Base-by-base conservation (phyloP, 2,329 filamentous ascomycete species). In the Hansfordia pulvinata region DNA sequence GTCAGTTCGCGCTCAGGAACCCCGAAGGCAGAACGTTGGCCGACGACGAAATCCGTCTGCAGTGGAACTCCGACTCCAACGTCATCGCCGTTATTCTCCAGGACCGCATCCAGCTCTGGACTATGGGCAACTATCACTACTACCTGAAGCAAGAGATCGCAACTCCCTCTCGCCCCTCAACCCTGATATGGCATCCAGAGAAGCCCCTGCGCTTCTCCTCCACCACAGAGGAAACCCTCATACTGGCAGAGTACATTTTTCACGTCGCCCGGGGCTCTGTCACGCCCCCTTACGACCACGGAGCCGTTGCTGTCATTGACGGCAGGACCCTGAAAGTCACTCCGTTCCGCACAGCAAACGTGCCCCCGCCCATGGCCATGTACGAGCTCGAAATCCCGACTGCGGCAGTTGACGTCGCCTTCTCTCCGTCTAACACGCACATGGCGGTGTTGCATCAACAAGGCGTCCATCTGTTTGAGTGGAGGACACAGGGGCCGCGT, bases 91-190 rank as follows among this genome's bases (percentile, higher is more conserved):
- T 94, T n/a, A 62, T 70, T 2, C 71, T 86, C 39, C 59, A 61
- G 17, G 70, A 85, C 36, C 67, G 72, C 30, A 58, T 90, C n/a
- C 90, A 98, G 46, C 59, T 98, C 2, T 98, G 90, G 90, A 93
- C 85, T 1, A 93, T 79, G 66, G 81, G 84, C 12, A 98, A 98
- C 49, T 98, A 98, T 40, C 83, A 96, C 47, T 98, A 90, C 70
- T 96, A 96, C 49, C 62, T 98, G 10, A 98, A 98, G 56, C 85
- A 93, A 48, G 85, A 94, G 46, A 62, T 94, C 6, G 53, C 58
- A 6, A 55, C 64, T 6, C 40, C 49, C 6, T 42, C 39, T 9
- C 38, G 41, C 4, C 41, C 51, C 20, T 27, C 43, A 24, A 40
- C 46, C 20, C 36, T 71, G n/a, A 47, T 59, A 1, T 98, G 90